Evolutionary conservation across 306 rosid genomes (phyloP).

Genomic region (Vachellia pachyceras): DNA sequence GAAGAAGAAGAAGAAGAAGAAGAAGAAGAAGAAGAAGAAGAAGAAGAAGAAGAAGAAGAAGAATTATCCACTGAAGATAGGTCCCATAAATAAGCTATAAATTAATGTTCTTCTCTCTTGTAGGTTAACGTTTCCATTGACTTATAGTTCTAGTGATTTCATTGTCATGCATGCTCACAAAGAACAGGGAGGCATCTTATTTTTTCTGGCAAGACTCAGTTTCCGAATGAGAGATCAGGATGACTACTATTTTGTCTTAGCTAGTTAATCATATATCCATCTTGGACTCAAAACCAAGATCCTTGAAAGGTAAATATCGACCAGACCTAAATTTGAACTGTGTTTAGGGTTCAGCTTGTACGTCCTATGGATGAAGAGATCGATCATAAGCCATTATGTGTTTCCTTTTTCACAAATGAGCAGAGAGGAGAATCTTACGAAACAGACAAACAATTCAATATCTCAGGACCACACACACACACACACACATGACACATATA

Average conservation of each 20-base stretch:
- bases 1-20: no score
- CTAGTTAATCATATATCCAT: no score
- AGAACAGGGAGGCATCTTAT: not conserved
- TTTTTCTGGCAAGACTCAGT: not conserved
- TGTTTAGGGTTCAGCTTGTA: not conserved
- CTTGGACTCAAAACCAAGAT: not conserved
- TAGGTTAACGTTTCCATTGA: not conserved
- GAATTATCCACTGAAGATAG: no score
- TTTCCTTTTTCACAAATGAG: constrained; percentile 4
- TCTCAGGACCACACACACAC: constrained; percentile 14
- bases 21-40: no score
- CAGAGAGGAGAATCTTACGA: constrained; percentile 10
- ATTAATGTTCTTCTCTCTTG: no score
- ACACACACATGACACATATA: no score
- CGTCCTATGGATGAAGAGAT: not conserved
- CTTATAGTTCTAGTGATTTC: not conserved
- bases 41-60: no score
- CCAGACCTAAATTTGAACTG: not conserved
- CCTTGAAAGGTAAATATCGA: not conserved
- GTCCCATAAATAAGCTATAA: no score
- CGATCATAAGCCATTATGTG: not conserved
- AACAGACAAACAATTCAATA: constrained; percentile 14
- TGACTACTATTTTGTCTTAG: constrained; percentile 9
- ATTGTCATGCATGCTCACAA: not conserved
- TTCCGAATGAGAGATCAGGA: not conserved